A percentile compares a stretch with the other conserved stretches of the same genome.
Evolutionary conservation across 2,329 filamentous ascomycete genomes (phyloP).

Genomic region (Magnaporthiopsis rhizophila): DNA sequence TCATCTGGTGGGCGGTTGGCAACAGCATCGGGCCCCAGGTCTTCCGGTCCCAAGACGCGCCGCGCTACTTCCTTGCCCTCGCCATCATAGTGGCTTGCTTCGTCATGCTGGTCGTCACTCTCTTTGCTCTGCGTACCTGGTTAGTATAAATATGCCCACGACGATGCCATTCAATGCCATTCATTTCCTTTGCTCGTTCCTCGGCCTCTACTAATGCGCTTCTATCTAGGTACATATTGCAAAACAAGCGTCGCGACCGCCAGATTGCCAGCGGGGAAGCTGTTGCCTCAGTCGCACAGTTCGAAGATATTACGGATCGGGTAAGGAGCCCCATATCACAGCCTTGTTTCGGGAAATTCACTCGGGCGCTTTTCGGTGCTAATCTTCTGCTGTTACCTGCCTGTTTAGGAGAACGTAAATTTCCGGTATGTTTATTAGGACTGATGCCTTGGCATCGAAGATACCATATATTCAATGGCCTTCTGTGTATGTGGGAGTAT

Average conservation of each 20-base stretch:
- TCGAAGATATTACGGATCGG: neutral
- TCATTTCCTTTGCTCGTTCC: too few species aligned
- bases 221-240: neutral
- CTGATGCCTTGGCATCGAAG: neutral
- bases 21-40: constrained; percentile 53
- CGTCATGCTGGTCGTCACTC: neutral
- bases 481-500: neutral
- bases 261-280: neutral
- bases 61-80: neutral
- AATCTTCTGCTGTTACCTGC: neutral
- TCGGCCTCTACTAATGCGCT: neutral
- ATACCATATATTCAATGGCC: neutral
- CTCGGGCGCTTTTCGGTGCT: neutral
- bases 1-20: constrained; percentile 43
- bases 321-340: neutral
- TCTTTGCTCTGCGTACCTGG: neutral
- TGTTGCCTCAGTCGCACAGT: neutral
- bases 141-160: neutral
- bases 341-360: neutral
- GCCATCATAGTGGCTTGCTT: neutral
- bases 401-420: neutral
- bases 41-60: constrained; percentile 45
- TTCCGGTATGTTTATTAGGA: neutral
- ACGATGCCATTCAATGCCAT: too few species aligned
- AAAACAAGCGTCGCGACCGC: neutral